Conservation (phyloP, 2,329 filamentous ascomycete genomes). For the Hypoxylon sp. region DNA sequence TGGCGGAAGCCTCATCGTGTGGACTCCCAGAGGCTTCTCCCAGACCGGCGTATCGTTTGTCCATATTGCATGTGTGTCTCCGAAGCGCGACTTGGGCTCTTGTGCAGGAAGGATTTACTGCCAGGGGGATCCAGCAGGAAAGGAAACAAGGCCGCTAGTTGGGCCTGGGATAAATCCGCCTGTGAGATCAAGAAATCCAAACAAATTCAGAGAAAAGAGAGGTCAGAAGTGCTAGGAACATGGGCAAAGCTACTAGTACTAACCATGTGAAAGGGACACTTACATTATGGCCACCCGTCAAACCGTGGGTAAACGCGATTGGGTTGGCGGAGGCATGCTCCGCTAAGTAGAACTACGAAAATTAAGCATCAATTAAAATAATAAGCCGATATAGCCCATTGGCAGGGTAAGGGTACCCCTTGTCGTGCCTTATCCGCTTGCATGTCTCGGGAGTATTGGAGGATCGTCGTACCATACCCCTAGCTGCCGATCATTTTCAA, state of each 20-base stretch:
- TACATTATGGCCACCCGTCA: slow-evolving; percentile 30
- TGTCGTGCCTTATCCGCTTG: slow-evolving; percentile 46
- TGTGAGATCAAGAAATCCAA: slow-evolving; percentile 24
- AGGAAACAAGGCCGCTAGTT: slow-evolving; percentile 30
- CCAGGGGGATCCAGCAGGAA: slow-evolving; percentile 30
- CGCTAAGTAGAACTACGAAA: slow-evolving; percentile 44
- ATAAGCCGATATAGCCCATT: slow-evolving; percentile 45
- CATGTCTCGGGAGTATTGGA: slow-evolving; percentile 47
- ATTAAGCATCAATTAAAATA: slow-evolving; percentile 49
- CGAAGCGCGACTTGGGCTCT: slow-evolving; percentile 21
- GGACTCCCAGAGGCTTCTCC: slow-evolving; percentile 29
- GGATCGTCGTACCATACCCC: slow-evolving; percentile 35
- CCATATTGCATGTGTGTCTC: slow-evolving; percentile 39
- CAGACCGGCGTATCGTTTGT: slow-evolving; percentile 29
- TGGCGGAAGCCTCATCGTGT: slow-evolving; percentile 31
- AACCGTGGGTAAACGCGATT: slow-evolving; percentile 49
- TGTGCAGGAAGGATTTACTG: slow-evolving; percentile 27
- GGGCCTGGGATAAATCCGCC: slow-evolving; percentile 25
- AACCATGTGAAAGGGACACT: slow-evolving; percentile 36
- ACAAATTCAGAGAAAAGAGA: slow-evolving; percentile 27
- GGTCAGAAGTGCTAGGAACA: slow-evolving; percentile 32
- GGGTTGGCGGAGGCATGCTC: slow-evolving; percentile 47
- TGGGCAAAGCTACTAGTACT: slow-evolving; percentile 37
- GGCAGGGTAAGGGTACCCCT: slow-evolving; percentile 36
- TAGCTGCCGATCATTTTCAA: slow-evolving; percentile 44